Conservation (phyloP, 176 grass and related monocot genomes). For the Oryza punctata region DNA sequence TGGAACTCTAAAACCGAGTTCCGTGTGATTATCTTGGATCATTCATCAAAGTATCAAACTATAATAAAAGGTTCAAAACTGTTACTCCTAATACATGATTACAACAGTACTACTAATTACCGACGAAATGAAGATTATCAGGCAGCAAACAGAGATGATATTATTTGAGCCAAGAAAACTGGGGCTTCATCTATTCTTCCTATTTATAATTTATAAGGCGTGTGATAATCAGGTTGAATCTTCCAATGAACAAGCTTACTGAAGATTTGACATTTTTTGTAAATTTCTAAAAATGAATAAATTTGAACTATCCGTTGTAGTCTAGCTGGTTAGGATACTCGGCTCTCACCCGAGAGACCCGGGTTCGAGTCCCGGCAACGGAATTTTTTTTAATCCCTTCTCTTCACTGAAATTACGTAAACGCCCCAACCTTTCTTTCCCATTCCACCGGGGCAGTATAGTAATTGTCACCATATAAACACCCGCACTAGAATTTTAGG, state of each 20-base stretch:
- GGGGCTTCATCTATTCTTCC: neutral
- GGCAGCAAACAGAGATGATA: neutral
- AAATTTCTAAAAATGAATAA: too few species aligned
- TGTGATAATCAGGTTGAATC: neutral
- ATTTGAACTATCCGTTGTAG: too few species aligned
- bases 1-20: neutral
- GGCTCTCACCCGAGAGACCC: constrained; percentile 86
- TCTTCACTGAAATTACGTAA: neutral
- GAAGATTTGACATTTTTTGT: too few species aligned
- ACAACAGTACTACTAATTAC: too few species aligned
- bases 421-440: accelerated
- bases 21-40: neutral
- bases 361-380: constrained; percentile 68
- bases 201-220: neutral
- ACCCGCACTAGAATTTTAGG: constrained; percentile 16
- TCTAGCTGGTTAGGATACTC: constrained; percentile 97
- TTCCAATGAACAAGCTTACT: neutral
- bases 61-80: too few species aligned
- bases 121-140: neutral
- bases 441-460: neutral
- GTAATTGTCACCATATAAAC: constrained; percentile 10
- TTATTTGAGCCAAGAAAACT: too few species aligned
- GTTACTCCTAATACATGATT: too few species aligned
- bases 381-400: neutral
- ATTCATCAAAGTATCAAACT: too few species aligned